phyloP scores from a whole-genome alignment of 805 yeast genomes.

The Kazachstania viticola region DNA sequence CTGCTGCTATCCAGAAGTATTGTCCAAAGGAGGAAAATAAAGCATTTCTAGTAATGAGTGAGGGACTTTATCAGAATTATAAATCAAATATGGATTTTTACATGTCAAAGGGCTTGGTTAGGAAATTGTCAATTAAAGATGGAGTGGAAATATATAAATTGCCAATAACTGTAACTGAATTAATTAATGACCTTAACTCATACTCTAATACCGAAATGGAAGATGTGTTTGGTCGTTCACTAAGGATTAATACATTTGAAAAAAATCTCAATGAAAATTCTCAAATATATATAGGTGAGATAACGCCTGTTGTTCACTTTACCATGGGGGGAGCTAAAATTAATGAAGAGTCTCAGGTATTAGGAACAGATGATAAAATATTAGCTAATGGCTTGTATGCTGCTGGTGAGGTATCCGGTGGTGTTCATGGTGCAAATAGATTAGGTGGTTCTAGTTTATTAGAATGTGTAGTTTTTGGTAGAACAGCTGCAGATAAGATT shows the following conservation, averaged over 20 bases:
- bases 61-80: slow-evolving; percentile 34
- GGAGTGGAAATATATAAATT: slow-evolving; percentile 18
- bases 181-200: slow-evolving; percentile 13
- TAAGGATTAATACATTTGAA: slow-evolving; percentile 25
- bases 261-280: slow-evolving; percentile 14
- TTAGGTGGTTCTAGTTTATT: slow-evolving; percentile 47
- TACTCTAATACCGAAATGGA: slow-evolving; percentile 13
- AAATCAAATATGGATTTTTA: slow-evolving; percentile 43
- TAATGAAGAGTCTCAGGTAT: slow-evolving; percentile 35
- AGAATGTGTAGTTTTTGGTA: slow-evolving; percentile 53
- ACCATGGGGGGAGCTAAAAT: slow-evolving; percentile 59
- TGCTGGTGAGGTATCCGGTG: slow-evolving; percentile 59
- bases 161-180: slow-evolving; percentile 11
- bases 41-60: slow-evolving; percentile 31
- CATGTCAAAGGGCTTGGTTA: slow-evolving; percentile 28
- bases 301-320: slow-evolving; percentile 55
- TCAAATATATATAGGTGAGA: slow-evolving; percentile 35
- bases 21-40: slow-evolving; percentile 22
- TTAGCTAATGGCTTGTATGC: slow-evolving; percentile 41
- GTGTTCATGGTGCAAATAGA: slow-evolving; percentile 54
- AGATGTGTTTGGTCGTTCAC: slow-evolving; percentile 30
- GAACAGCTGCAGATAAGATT: slow-evolving; percentile 33
- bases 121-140: slow-evolving; percentile 22
- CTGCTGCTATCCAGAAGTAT: slow-evolving; percentile 30
- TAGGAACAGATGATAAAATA: slow-evolving; percentile 22